Percentiles rank a stretch among this genome's conserved stretches.
phyloP scores from a whole-genome alignment of 1,284 basidiomycete species.

The Trichosporon sp. region DNA sequence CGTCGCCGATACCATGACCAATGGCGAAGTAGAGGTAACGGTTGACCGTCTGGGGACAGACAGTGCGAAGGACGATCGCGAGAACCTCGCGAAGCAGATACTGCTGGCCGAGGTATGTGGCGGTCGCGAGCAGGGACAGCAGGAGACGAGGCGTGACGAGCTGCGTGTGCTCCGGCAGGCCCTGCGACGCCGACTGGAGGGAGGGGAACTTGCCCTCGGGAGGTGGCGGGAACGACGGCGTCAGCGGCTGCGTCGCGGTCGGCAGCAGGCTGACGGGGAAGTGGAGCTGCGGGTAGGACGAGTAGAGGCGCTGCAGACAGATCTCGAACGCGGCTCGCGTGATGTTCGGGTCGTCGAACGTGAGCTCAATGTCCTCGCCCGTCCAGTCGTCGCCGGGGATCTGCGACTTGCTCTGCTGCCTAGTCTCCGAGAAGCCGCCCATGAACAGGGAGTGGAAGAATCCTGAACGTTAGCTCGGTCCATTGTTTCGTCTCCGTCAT shows the following conservation, averaged over 20 bases:
- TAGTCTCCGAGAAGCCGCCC: slow-evolving; percentile 63
- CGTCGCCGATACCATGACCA: slow-evolving; percentile 63
- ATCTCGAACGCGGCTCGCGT: slow-evolving; percentile 66
- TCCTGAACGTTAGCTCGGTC: slow-evolving; percentile 52
- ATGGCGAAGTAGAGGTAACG: slow-evolving; percentile 79
- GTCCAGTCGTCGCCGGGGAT: slow-evolving; percentile 27
- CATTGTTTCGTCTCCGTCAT: not conserved
- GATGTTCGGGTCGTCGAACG: slow-evolving; percentile 79
- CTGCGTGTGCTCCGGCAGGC: slow-evolving; percentile 56
- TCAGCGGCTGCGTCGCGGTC: slow-evolving; percentile 63
- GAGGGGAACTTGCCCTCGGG: slow-evolving; percentile 56
- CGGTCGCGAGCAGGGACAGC: slow-evolving; percentile 77
- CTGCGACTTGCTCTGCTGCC: slow-evolving; percentile 8
- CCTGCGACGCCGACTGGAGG: slow-evolving; percentile 61
- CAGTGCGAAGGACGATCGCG: slow-evolving; percentile 63
- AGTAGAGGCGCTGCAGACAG: slow-evolving; percentile 76
- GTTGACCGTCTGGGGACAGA: slow-evolving; percentile 72
- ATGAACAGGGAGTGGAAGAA: slow-evolving; percentile 82
- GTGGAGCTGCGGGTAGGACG: slow-evolving; percentile 70
- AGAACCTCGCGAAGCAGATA: slow-evolving; percentile 70
- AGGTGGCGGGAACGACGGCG: slow-evolving; percentile 58
- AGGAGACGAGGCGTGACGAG: slow-evolving; percentile 75
- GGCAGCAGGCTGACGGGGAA: slow-evolving; percentile 65
- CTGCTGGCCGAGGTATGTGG: slow-evolving; percentile 79
- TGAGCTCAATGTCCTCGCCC: slow-evolving; percentile 59